These are phyloP conservation scores for Colletotrichum sp. DNA, from an alignment of 2,329 filamentous ascomycete species.

Conservation along the genomic window DNA sequence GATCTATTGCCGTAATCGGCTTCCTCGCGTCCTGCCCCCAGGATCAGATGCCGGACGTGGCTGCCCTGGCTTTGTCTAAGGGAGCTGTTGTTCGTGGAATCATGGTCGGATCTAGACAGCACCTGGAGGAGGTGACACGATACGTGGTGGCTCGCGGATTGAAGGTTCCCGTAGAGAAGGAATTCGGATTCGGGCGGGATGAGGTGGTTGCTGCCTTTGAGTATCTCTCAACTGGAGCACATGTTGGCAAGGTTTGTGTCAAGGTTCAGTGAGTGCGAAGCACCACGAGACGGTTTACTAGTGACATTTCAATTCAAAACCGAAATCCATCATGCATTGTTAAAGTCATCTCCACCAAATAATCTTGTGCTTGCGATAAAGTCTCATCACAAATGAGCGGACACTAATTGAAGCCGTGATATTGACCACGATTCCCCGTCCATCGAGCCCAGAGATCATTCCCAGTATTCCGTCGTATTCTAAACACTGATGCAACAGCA, in stretches of 20 bases:
- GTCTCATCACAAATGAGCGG: accelerated
- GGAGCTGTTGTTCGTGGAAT: conserved; percentile 38
- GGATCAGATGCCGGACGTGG: conserved; percentile 35
- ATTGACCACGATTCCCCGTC: accelerated
- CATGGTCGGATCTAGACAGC: conserved; percentile 35
- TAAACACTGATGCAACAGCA: not conserved
- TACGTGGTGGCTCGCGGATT: conserved; percentile 32
- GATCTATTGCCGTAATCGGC: conserved; percentile 50
- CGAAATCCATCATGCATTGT: not conserved
- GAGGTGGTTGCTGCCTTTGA: conserved; percentile 23
- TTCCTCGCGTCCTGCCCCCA: conserved; percentile 32
- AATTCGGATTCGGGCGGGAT: conserved; percentile 34
- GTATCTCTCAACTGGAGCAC: conserved; percentile 23
- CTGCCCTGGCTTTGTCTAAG: conserved; percentile 30
- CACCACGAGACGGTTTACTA: not conserved
- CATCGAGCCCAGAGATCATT: not conserved
- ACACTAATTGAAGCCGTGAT: not conserved
- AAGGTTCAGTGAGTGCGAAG: not conserved
- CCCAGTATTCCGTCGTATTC: accelerated
- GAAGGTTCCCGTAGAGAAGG: conserved; percentile 35
- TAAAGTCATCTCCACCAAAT: too few species aligned
- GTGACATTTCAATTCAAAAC: not conserved
- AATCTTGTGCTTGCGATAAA: accelerated
- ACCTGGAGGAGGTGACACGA: conserved; percentile 35
- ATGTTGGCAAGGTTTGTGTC: conserved; percentile 42